Evolutionary conservation across 495 filamentous ascomycete genomes (phyloP).

Genomic region (Lasiosphaeria ovina): DNA sequence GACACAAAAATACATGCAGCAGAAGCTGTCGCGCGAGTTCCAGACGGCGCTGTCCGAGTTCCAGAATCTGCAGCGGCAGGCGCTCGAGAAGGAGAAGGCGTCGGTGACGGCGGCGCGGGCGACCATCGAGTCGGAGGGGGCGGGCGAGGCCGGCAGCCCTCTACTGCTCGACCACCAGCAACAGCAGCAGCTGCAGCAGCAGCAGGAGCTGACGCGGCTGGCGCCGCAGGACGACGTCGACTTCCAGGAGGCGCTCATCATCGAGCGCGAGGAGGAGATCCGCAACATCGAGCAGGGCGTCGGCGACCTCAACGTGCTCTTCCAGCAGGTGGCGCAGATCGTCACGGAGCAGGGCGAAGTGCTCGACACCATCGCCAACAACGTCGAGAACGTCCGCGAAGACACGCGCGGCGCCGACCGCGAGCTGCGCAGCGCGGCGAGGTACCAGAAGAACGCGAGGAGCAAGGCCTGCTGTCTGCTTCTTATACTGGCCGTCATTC

Average conservation of each 20-base stretch:
- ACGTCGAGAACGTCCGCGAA: conserved; percentile 75
- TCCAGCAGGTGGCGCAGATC: conserved; percentile 94
- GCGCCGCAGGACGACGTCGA: conserved; percentile 95
- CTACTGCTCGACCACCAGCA: conserved; percentile 43
- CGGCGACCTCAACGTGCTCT: conserved; percentile 91
- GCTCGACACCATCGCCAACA: conserved; percentile 83
- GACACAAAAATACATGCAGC: conserved; percentile 84
- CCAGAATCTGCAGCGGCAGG: conserved; percentile 81
- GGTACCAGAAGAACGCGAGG: conserved; percentile 90
- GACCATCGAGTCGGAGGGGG: conserved; percentile 50
- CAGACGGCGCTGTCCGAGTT: conserved; percentile 83
- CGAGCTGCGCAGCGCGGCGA: conserved; percentile 76
- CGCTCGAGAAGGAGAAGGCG: conserved; percentile 87
- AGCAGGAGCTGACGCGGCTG: conserved; percentile 75
- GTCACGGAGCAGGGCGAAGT: conserved; percentile 89
- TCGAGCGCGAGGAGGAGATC: conserved; percentile 94
- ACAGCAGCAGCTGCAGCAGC: conserved; percentile 66
- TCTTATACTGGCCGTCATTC: conserved; percentile 83
- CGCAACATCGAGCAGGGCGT: conserved; percentile 95
- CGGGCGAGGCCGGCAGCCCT: conserved; percentile 31
- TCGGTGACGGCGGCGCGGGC: conserved; percentile 75
- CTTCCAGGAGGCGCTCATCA: conserved; percentile 93
- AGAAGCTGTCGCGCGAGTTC: conserved; percentile 91
- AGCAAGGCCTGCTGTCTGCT: conserved; percentile 91
- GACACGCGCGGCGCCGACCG: conserved; percentile 80